These are phyloP conservation scores for Lomentospora prolificans DNA, from an alignment of 2,329 filamentous ascomycete species.

Conservation along the genomic window DNA sequence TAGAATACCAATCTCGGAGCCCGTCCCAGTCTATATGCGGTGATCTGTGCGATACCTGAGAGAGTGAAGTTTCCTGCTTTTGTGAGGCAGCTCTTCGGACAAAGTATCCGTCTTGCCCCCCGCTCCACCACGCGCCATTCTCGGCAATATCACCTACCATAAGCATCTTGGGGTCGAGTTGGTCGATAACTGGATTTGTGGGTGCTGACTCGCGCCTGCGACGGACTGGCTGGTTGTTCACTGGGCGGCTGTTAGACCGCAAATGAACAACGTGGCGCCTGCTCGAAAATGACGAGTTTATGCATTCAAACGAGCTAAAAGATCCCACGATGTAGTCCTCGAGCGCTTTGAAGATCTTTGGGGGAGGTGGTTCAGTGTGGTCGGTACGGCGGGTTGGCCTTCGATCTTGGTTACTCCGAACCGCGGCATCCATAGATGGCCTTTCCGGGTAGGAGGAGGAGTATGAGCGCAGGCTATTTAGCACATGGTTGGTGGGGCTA, in stretches of 20 bases:
- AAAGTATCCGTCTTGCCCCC: conserved; percentile 34
- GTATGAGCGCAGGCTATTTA: conserved; percentile 23
- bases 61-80: not conserved
- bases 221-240: conserved; percentile 14
- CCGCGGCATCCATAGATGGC: conserved; percentile 15
- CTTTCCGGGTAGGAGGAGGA: conserved; percentile 36
- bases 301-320: conserved; percentile 57
- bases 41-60: conserved; percentile 37
- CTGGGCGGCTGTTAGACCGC: conserved; percentile 8
- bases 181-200: conserved; percentile 37
- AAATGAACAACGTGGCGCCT: conserved; percentile 10
- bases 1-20: conserved; percentile 64
- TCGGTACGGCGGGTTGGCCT: not conserved
- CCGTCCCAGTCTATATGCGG: conserved; percentile 68
- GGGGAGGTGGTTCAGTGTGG: conserved; percentile 25
- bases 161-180: conserved; percentile 66
- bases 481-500: not conserved
- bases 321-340: conserved; percentile 67
- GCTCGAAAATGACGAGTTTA: conserved; percentile 69
- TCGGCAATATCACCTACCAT: conserved; percentile 68
- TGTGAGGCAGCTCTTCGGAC: conserved; percentile 11
- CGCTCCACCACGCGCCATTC: conserved; percentile 77
- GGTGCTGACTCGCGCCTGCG: conserved; percentile 18
- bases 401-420: not conserved
- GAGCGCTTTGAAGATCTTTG: conserved; percentile 60